Evolutionary conservation across 306 rosid species (phyloP), one percentile per base, ranked within the genome.

Genomic region (Cicer bijugum): DNA sequence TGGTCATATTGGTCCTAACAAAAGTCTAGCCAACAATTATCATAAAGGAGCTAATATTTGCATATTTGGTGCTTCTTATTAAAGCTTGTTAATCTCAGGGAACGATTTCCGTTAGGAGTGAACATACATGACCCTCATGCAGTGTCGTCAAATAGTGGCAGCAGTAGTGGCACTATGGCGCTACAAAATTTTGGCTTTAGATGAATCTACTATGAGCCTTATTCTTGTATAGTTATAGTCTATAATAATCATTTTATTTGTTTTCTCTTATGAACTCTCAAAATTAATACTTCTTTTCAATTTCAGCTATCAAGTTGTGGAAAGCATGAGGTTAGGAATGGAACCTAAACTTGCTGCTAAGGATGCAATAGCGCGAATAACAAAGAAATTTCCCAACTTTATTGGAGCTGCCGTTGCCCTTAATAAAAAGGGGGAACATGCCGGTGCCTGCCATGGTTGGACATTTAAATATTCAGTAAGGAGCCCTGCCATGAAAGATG

Each of bases 371-470:
- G 79, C 83, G 17, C 83, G 97, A 75, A 91, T 94, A 47, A 88
- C 88, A 0, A 81, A 88, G 60, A 94, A 80, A 45, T 91, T 88
- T 82, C 99, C 97, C 0, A 75, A 78, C 74, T 94, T 91, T 51
- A 50, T 89, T 16, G 99, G 99, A 47, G 99, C 97, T 19, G 83
- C 89, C 40, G 89, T 94, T 73, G 99, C 99, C 44, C 11, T 94
- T 37, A 81, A 85, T 69, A 87, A 78, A 87, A 82, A 72, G 2
- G 99, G 97, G n/a, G 85, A 57, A 39, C 99, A 94, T 43, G 93
- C 96, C 0, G 97, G 97, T 61, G 92, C 91, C 58, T 89, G 97
- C 84, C 89, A 89, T 77, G 99, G 99, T 69, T 94, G 99, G 99
- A 91, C 89, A 33, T 94, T 94, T 65, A 86, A 79, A 78, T 94